Percentiles rank a stretch among this genome's conserved stretches.
Conservation (phyloP, 768 basidiomycete species). For the Psilocybe subaeruginosa region DNA sequence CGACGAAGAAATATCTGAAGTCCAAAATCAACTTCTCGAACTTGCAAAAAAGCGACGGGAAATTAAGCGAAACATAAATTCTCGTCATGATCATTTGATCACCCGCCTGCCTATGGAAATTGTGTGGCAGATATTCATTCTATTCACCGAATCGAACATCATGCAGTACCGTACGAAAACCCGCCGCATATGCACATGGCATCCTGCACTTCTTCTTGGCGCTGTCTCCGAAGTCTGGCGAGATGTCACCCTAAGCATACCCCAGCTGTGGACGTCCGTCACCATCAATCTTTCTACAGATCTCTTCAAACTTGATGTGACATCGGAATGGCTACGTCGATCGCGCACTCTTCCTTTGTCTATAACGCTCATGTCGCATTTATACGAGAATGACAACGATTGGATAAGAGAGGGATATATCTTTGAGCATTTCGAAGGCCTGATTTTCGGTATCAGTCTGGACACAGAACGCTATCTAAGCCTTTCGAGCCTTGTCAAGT, state of each 20-base stretch:
- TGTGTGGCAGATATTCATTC: neutral
- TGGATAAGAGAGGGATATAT: too few relatives aligned
- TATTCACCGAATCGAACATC: neutral
- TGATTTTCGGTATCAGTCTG: too few relatives aligned
- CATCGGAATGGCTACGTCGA: too few relatives aligned
- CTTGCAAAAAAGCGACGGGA: neutral
- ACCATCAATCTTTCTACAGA: too few relatives aligned
- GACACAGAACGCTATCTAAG: too few relatives aligned
- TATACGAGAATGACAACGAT: too few relatives aligned
- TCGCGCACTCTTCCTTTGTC: too few relatives aligned
- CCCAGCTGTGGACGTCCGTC: neutral
- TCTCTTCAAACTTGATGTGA: too few relatives aligned
- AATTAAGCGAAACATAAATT: neutral
- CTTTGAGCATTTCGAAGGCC: too few relatives aligned
- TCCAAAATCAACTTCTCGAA: neutral
- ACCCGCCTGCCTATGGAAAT: neutral
- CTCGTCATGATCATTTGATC: neutral
- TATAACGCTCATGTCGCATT: too few relatives aligned
- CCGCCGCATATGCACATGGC: neutral
- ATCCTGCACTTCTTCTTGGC: neutral
- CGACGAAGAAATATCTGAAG: neutral
- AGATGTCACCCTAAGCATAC: neutral
- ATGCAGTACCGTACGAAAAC: neutral
- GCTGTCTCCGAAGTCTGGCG: constrained; percentile 3
- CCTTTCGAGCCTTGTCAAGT: too few relatives aligned